Percentiles rank a stretch among this genome's conserved stretches.
Evolutionary conservation across 257 asterid species (phyloP).

Genomic region (Asclepias syriaca): DNA sequence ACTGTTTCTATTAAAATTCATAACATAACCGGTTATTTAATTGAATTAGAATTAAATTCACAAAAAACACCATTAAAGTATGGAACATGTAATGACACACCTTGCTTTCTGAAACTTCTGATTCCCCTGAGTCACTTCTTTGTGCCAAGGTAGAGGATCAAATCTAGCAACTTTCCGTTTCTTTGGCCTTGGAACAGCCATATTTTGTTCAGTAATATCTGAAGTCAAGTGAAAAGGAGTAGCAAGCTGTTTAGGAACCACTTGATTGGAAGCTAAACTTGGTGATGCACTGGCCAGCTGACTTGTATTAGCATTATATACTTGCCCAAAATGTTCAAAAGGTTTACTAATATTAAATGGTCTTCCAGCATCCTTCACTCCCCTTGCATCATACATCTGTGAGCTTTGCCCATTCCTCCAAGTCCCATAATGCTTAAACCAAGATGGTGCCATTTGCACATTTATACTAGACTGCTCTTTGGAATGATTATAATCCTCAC

Average conservation of each 20-base stretch:
- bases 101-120: constrained; percentile 38
- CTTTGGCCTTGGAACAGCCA: constrained; percentile 33
- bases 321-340: constrained; percentile 29
- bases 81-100: constrained; percentile 24
- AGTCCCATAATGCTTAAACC: constrained; percentile 44
- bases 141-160: constrained; percentile 61
- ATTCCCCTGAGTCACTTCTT: constrained; percentile 39
- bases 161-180: constrained; percentile 47
- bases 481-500: constrained; percentile 19
- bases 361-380: constrained; percentile 20
- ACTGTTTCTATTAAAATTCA: neutral
- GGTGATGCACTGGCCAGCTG: constrained; percentile 29
- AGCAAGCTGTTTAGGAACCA: constrained; percentile 23
- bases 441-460: constrained; percentile 48
- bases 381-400: constrained; percentile 24
- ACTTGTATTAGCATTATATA: constrained; percentile 27
- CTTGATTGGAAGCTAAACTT: constrained; percentile 21
- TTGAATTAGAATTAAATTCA: neutral
- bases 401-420: constrained; percentile 39
- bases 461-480: constrained; percentile 29
- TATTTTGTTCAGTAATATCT: constrained; percentile 25
- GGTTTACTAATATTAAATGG: constrained; percentile 26
- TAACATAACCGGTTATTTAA: neutral
- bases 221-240: constrained; percentile 30
- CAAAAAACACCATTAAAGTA: neutral